phyloP scores from a whole-genome alignment of 2,329 filamentous ascomycete species.

The Leptographium galeiforme region DNA sequence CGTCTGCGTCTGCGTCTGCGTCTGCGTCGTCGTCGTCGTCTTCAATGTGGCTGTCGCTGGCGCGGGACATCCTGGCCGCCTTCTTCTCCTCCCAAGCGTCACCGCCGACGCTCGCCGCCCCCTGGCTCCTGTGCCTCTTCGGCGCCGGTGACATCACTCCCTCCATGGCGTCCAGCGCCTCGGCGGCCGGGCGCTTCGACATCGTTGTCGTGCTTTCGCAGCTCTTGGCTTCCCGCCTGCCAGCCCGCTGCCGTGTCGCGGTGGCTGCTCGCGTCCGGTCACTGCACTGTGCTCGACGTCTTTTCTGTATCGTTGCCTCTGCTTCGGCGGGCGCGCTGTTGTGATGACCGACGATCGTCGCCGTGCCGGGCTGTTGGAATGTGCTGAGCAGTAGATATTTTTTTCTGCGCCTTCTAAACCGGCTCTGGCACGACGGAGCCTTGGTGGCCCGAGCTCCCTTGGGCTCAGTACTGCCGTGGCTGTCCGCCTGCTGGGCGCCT shows the following conservation, averaged over 20 bases:
- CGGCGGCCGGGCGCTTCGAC: constrained; percentile 44
- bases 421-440: background rate
- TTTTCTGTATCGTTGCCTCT: too few species aligned
- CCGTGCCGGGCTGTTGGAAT: too few species aligned
- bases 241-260: too few species aligned
- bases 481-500: background rate
- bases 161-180: constrained; percentile 43
- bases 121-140: constrained; percentile 28
- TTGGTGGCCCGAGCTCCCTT: background rate
- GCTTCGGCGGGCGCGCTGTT: too few species aligned
- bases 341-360: too few species aligned
- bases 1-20: constrained; percentile 21
- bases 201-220: background rate
- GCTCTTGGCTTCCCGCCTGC: too few species aligned
- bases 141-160: constrained; percentile 43
- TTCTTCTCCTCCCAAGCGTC: background rate
- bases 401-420: background rate
- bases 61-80: background rate
- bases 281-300: too few species aligned
- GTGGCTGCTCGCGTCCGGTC: too few species aligned
- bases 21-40: constrained; percentile 14
- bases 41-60: constrained; percentile 13
- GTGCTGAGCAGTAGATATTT: background rate
- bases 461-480: background rate
- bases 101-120: background rate